Evolutionary conservation across 2,329 filamentous ascomycete genomes (phyloP).

Genomic region (Cladosporium sp.): DNA sequence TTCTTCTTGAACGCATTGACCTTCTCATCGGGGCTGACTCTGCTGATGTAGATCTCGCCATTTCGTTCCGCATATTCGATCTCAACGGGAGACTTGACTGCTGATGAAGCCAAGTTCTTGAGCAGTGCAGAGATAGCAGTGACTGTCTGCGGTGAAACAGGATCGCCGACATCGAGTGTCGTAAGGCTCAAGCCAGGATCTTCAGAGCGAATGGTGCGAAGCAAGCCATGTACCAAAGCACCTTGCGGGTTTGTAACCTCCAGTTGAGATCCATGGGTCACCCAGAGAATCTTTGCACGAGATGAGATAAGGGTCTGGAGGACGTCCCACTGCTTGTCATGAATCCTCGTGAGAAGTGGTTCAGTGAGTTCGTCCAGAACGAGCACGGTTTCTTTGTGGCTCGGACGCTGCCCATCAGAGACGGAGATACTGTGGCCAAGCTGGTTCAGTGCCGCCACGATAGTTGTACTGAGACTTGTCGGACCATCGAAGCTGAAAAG

Average conservation of each 20-base stretch:
- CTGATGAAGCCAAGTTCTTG: background rate
- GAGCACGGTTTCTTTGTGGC: background rate
- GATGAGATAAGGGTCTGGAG: background rate
- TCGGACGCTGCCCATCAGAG: background rate
- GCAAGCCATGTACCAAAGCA: background rate
- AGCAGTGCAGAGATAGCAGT: background rate
- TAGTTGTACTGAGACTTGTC: background rate
- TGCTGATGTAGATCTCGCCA: background rate
- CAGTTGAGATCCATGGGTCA: background rate
- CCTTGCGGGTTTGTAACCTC: background rate
- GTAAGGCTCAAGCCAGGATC: conserved; percentile 2
- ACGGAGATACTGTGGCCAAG: background rate
- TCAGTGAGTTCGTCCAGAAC: background rate
- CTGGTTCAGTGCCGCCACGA: background rate
- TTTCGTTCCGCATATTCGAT: background rate
- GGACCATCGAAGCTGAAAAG: background rate
- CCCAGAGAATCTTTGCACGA: conserved; percentile 2
- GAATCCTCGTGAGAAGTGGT: background rate
- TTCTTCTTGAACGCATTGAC: background rate
- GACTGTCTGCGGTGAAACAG: background rate
- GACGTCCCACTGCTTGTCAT: background rate
- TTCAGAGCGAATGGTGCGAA: background rate
- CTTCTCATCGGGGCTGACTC: background rate
- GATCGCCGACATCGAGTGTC: conserved; percentile 1
- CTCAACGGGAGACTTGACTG: background rate